Conservation (phyloP, 768 basidiomycete genomes). For the Daedaleopsis nitida region DNA sequence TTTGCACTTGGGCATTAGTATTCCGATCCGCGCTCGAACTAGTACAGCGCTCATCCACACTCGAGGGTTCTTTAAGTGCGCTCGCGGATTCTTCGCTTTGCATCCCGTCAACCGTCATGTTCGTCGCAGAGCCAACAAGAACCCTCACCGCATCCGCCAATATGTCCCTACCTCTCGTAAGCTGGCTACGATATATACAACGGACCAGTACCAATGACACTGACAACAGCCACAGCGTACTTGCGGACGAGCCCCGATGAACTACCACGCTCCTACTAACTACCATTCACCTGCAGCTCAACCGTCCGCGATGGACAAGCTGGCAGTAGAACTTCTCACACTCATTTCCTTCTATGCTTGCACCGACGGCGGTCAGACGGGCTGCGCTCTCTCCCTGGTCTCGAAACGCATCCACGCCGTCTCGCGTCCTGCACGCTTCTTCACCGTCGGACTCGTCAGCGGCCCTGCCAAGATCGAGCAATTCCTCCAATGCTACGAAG, state of each 20-base stretch:
- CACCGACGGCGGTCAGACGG: constrained; percentile 17
- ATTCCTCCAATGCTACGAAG: constrained; percentile 14
- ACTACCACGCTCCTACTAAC: too few species aligned
- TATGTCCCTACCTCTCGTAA: background rate
- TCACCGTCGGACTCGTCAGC: constrained; percentile 13
- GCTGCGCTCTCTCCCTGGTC: constrained; percentile 19
- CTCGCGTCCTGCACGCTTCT: constrained; percentile 20
- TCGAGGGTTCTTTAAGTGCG: background rate
- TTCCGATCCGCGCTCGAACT: background rate
- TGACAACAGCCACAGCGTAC: background rate
- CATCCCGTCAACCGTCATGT: background rate
- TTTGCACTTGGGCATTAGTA: background rate
- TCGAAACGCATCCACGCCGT: constrained; percentile 16
- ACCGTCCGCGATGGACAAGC: constrained; percentile 11
- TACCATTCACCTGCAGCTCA: background rate
- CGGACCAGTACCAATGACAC: background rate
- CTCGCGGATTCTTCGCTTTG: background rate
- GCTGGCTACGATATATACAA: background rate
- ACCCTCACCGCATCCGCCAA: background rate
- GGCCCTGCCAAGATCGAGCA: constrained; percentile 12
- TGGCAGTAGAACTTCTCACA: constrained; percentile 18
- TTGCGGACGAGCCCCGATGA: too few species aligned
- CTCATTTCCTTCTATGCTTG: constrained; percentile 17
- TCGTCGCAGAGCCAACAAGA: background rate
- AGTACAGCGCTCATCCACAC: background rate